Evolutionary conservation across 1,284 basidiomycete species (phyloP), one percentile per base, ranked within the genome.

Genomic region (Heterobasidion parviporum): DNA sequence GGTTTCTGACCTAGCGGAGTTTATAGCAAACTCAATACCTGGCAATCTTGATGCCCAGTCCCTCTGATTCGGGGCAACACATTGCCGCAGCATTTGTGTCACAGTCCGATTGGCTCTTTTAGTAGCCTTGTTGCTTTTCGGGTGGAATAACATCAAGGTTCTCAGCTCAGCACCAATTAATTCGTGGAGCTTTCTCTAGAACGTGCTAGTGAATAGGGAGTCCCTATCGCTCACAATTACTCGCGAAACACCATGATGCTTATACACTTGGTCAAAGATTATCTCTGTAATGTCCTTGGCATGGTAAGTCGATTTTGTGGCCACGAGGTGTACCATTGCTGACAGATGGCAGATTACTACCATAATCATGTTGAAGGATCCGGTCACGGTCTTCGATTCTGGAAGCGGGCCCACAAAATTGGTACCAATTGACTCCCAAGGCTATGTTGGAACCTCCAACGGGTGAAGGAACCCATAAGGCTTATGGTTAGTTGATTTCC

Each of bases 111-210:
- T 77, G 0, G 71, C 71, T 0, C 68, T 63, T 59, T 77, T 73
- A 0, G 72, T 75, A 0, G 67, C 59, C 0, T 74, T 73, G 56
- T 78, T 75, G 0, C 69, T 72, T 53, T 79, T 63, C 0, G 76
- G 77, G 55, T 79, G 77, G 52, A 72, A 80, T 0, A 73, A 62
- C 7, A 70, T 71, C 0, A 72, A 77, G 68, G 79, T 69, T 0
- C 60, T 54, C 0, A 78, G 62, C 41, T 73, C 62, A 2, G 65
- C 63, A 0, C 71, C 67, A 1, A 74, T 56, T 2, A 74, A 60
- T 32, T 60, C 36, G 52, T 74, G 62, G 0, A 79, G 56, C 6
- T 67, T 55, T 10, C 60, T 65, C 77, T 77, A 81, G 59, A 79
- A 72, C n/a, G 57, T 56, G 47, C 69, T 65, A 0, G 73, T 78